These are phyloP conservation scores for Corinectria fuckeliana DNA, from an alignment of 2,329 filamentous ascomycete species.

Conservation along the genomic window DNA sequence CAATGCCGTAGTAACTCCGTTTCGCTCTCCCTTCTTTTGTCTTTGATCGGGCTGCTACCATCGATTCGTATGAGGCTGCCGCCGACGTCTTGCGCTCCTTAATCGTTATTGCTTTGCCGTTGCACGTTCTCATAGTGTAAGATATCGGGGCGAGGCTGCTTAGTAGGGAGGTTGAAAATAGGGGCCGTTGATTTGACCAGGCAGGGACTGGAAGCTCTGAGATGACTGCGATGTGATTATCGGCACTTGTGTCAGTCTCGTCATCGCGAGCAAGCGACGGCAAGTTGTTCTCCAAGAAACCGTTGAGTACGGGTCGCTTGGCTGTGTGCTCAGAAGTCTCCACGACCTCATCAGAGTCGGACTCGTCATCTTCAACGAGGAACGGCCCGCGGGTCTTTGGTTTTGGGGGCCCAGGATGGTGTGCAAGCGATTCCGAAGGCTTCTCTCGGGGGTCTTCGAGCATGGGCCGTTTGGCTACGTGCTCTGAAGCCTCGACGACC, in stretches of 20 bases:
- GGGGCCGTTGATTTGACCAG: slow-evolving; percentile 30
- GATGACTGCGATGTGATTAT: slow-evolving; percentile 1
- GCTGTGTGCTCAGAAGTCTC: slow-evolving; percentile 24
- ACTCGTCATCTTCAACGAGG: slow-evolving; percentile 10
- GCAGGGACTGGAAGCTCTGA: slow-evolving; percentile 14
- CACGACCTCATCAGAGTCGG: slow-evolving; percentile 15
- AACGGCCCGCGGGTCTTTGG: slow-evolving; percentile 16
- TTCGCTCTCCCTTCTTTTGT: slow-evolving; percentile 72
- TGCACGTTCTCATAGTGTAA: slow-evolving; percentile 59
- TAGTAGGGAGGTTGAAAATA: slow-evolving; percentile 41
- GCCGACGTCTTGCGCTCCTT: slow-evolving; percentile 57
- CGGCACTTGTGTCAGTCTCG: background rate
- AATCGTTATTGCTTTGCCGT: slow-evolving; percentile 63
- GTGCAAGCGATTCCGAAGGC: background rate
- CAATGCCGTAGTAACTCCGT: slow-evolving; percentile 87
- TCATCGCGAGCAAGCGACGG: background rate
- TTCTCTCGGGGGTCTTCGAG: slow-evolving; percentile 35
- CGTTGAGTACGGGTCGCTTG: slow-evolving; percentile 44
- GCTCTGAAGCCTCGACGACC: slow-evolving; percentile 11
- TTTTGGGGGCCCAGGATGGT: background rate
- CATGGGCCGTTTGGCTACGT: slow-evolving; percentile 42
- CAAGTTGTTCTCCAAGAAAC: slow-evolving; percentile 25
- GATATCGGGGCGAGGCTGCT: slow-evolving; percentile 34
- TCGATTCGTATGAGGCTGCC: slow-evolving; percentile 65
- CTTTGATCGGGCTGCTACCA: slow-evolving; percentile 71